phyloP scores from a whole-genome alignment of 768 basidiomycete species.

The Artomyces pyxidatus region DNA sequence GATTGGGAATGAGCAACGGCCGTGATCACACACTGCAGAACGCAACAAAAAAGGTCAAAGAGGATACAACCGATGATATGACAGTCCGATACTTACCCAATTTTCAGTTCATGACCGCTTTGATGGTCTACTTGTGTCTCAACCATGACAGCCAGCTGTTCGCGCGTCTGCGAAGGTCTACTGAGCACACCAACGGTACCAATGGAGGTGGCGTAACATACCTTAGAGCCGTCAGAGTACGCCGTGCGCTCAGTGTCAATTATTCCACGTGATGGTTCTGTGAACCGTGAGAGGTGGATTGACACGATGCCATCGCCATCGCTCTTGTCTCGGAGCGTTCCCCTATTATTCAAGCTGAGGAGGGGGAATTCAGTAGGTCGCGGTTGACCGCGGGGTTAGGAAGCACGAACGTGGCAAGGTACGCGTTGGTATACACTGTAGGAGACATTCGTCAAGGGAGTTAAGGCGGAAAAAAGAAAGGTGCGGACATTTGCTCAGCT shows the following conservation, averaged over 20 bases:
- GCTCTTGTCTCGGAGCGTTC: not conserved
- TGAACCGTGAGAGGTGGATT: not conserved
- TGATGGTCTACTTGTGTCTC: not conserved
- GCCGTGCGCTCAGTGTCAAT: not conserved
- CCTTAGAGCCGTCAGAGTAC: not conserved
- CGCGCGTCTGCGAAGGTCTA: not conserved
- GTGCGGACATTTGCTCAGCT: slow-evolving; percentile 42
- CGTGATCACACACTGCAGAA: too few relatives aligned
- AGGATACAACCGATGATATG: too few relatives aligned
- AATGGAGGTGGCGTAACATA: not conserved
- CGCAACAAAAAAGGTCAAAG: too few relatives aligned
- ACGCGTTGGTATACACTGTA: slow-evolving; percentile 49
- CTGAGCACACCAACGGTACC: not conserved
- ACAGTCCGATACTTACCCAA: too few relatives aligned
- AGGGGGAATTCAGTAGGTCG: not conserved
- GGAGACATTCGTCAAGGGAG: not conserved
- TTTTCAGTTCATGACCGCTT: not conserved
- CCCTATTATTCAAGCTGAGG: slow-evolving; percentile 31
- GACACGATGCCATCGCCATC: slow-evolving; percentile 1
- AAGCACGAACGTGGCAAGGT: slow-evolving; percentile 35
- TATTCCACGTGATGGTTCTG: not conserved
- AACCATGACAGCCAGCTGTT: not conserved
- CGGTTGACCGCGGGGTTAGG: not conserved
- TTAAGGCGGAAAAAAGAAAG: not conserved
- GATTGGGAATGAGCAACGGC: too few relatives aligned